Base-by-base conservation (phyloP, 2,329 filamentous ascomycete genomes). In the Hypocrella siamensis region DNA sequence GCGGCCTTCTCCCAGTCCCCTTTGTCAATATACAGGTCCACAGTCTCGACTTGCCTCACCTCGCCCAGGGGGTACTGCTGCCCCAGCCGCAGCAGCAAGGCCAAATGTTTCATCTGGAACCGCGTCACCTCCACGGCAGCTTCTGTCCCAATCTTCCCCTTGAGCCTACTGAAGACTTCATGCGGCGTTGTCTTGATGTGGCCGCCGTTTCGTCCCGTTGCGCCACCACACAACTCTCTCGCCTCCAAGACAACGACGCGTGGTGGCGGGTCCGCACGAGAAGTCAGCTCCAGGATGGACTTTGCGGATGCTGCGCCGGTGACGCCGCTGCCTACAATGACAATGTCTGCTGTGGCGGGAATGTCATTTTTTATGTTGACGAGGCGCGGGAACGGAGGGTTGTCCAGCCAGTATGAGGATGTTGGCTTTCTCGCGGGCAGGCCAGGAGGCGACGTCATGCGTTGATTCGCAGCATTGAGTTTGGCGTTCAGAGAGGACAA, bases 251-350 rank as follows among this genome's bases (percentile, higher is more conserved):
- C 56, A 2, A 63, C 52, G 4, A 70, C 46, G 10, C 30, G 22
- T 10, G 40, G 30, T 14, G 32, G 14, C 6, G 36, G 17, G 3
- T 26, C 15, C 14, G 16, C 12, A 11, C 31, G 31, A 1, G 45
- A 43, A 0, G 30, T 31, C 10, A 53, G 32, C 14, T 51, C 48
- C 1, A 51, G 40, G 3, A 51, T 35, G 1, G 46, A 42, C 33
- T 41, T 51, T 2, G 42, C 44, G 2, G 47, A 39, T 1, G 48
- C 41, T 4, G 54, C 57, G 8, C 57, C 64, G 2, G 65, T 62
- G 36, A 72, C 70, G 2, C 68, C 69, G 22, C 65, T 69, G 16
- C 68, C 66, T 38, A 71, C 60, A 26, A 71, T 57, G 14, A 65
- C 57, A 3, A 68, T 46, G 35, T 71, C 67, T 5, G 56, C 58